Evolutionary conservation across 192 early-diverging fungal species (phyloP).

Genomic region (Coemansia sp.): DNA sequence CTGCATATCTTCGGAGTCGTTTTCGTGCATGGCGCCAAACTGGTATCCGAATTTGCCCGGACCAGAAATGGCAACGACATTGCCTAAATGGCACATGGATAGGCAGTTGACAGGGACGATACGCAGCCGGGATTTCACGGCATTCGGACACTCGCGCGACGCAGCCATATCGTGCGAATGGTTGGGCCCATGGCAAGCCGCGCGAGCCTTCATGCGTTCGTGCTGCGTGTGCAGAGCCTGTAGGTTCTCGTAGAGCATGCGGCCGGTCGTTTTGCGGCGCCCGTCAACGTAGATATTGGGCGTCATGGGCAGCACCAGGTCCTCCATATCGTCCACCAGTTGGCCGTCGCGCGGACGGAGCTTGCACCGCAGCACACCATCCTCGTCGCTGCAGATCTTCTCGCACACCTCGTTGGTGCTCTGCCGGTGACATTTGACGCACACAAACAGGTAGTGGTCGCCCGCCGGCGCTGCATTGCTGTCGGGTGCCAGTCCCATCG

Average conservation of each 20-base stretch:
- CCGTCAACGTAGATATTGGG: slow-evolving; percentile 51
- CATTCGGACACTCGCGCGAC: slow-evolving; percentile 47
- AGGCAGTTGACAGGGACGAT: slow-evolving; percentile 53
- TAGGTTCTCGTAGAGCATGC: slow-evolving; percentile 55
- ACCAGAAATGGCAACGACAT: slow-evolving; percentile 44
- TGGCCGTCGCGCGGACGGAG: slow-evolving; percentile 45
- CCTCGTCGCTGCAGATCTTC: slow-evolving; percentile 57
- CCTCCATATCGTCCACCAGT: slow-evolving; percentile 52
- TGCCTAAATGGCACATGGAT: slow-evolving; percentile 54
- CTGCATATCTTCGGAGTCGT: slow-evolving; percentile 53
- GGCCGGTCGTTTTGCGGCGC: slow-evolving; percentile 53
- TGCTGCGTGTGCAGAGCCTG: slow-evolving; percentile 51
- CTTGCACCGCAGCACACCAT: slow-evolving; percentile 52
- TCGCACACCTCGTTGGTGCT: slow-evolving; percentile 56
- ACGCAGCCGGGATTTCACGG: slow-evolving; percentile 46
- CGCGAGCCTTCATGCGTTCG: slow-evolving; percentile 47
- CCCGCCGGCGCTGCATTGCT: not conserved
- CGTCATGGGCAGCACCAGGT: slow-evolving; percentile 56
- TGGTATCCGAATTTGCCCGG: slow-evolving; percentile 56
- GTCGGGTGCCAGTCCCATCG: not conserved
- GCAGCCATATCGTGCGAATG: slow-evolving; percentile 21
- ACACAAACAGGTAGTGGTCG: slow-evolving; percentile 57
- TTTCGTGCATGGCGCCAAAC: slow-evolving; percentile 55
- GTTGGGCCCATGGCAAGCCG: slow-evolving; percentile 42
- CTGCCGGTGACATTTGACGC: slow-evolving; percentile 55